phyloP scores from a whole-genome alignment of 257 asterid genomes.

The Prunella vulgaris region DNA sequence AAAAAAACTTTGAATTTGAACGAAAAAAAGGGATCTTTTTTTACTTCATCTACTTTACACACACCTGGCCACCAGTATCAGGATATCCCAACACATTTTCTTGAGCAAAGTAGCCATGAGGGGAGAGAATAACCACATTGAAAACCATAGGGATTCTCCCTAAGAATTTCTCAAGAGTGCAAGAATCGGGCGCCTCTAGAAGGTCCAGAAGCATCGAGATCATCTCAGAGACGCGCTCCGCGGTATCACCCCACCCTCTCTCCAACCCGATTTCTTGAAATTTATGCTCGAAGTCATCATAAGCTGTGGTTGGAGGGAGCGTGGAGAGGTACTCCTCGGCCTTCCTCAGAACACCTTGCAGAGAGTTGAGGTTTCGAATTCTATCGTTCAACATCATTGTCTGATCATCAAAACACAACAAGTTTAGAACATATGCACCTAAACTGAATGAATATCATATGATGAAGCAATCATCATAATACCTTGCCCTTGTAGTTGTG shows the following conservation, averaged over 20 bases:
- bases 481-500: constrained; percentile 85
- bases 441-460: too few relatives aligned
- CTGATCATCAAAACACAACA: constrained; percentile 30
- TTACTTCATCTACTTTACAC: not conserved
- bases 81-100: constrained; percentile 97
- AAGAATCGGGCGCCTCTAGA: constrained; percentile 89
- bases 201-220: constrained; percentile 83
- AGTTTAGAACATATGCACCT: not conserved
- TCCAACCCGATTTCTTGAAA: constrained; percentile 91
- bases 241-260: constrained; percentile 96
- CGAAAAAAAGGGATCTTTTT: not conserved
- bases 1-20: not conserved
- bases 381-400: constrained; percentile 81
- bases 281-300: constrained; percentile 55
- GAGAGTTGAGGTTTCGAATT: constrained; percentile 51
- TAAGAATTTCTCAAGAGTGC: constrained; percentile 85
- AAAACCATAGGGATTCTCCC: constrained; percentile 92
- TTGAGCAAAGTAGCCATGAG: constrained; percentile 98
- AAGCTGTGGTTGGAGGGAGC: constrained; percentile 56
- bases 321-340: constrained; percentile 89
- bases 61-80: constrained; percentile 97
- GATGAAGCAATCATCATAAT: too few relatives aligned
- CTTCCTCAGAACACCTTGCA: constrained; percentile 70
- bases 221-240: constrained; percentile 69
- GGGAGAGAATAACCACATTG: constrained; percentile 94